Conservation (phyloP, 176 grass and related monocot species). For the Aegilops speltoides region DNA sequence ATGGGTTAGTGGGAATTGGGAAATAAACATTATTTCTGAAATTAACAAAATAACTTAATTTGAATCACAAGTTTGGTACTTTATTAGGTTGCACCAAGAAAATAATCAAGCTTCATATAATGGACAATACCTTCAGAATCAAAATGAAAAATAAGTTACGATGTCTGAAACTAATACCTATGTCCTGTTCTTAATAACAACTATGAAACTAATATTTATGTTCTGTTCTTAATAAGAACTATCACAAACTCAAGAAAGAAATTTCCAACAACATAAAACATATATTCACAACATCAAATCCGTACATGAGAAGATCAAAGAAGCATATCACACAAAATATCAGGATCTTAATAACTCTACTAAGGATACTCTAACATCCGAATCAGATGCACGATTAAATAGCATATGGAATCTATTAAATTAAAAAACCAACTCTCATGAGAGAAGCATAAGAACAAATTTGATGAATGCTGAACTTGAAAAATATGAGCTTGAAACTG, state of each 20-base stretch:
- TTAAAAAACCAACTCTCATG: background rate
- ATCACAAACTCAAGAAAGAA: background rate
- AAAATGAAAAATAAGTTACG: background rate
- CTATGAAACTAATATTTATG: too few relatives aligned
- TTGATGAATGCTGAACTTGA: background rate
- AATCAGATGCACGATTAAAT: background rate
- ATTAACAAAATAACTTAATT: background rate
- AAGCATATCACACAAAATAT: background rate
- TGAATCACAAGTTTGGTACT: background rate
- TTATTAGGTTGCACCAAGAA: slow-evolving; percentile 2
- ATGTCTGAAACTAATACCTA: background rate
- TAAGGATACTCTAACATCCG: background rate
- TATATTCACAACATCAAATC: background rate
- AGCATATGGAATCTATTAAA: background rate
- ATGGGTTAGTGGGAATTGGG: background rate
- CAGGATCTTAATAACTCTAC: background rate
- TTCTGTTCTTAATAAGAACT: background rate
- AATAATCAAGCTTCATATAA: background rate
- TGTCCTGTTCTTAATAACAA: too few relatives aligned
- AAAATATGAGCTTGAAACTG: background rate
- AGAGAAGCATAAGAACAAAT: background rate
- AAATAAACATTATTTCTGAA: background rate
- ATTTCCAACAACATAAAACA: background rate
- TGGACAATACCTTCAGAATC: background rate
- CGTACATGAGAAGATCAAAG: slow-evolving; percentile 15